Percentiles rank a stretch among this genome's conserved stretches.
Evolutionary conservation across 805 yeast genomes (phyloP).

Genomic region (Priceomyces castillae): DNA sequence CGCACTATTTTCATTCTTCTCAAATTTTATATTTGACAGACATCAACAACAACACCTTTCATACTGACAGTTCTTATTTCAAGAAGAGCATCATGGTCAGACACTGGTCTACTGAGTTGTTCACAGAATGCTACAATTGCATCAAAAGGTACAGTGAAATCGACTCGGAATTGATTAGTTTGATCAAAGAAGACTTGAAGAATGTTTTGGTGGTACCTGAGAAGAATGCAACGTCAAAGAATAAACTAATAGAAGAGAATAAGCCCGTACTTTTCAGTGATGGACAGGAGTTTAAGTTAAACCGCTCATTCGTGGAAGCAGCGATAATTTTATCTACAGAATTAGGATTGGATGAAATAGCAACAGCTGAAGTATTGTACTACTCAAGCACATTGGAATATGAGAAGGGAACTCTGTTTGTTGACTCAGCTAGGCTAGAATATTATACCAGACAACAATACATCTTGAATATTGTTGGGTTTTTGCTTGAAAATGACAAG

Average conservation of each 20-base stretch:
- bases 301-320: conserved; percentile 60
- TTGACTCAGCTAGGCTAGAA: conserved; percentile 64
- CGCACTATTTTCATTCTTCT: background rate
- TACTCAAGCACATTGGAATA: conserved; percentile 38
- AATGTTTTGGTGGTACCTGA: conserved; percentile 40
- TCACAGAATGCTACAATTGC: conserved; percentile 45
- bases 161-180: conserved; percentile 23
- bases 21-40: background rate
- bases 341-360: conserved; percentile 63
- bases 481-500: conserved; percentile 20
- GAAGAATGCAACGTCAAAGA: conserved; percentile 48
- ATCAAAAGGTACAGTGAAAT: conserved; percentile 26
- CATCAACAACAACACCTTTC: background rate
- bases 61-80: background rate
- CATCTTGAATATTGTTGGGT: conserved; percentile 62
- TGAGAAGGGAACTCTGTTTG: conserved; percentile 46
- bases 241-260: conserved; percentile 38
- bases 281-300: conserved; percentile 60
- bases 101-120: conserved; percentile 41
- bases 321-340: conserved; percentile 57
- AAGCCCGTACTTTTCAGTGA: conserved; percentile 45
- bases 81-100: conserved; percentile 1
- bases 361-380: conserved; percentile 66
- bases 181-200: conserved; percentile 46
- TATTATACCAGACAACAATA: conserved; percentile 69